Evolutionary conservation across 192 early-diverging fungal genomes (phyloP), one percentile per base, ranked within the genome.

Genomic region (Coemansia sp.): DNA sequence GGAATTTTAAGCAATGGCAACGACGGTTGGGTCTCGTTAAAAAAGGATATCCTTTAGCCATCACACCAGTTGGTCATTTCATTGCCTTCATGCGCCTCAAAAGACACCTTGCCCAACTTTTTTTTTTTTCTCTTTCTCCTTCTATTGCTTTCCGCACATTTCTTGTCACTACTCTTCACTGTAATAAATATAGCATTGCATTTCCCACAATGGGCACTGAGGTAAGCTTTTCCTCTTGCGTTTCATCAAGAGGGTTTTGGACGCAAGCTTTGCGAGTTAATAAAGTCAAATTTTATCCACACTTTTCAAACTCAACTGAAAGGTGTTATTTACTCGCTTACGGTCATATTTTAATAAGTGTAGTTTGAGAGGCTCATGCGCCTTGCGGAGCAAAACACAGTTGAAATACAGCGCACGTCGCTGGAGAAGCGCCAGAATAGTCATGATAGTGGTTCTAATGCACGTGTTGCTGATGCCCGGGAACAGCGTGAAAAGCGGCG

Each of bases 311-410:
- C 39, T 46, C 39, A 46, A 10, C 3, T 46, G 39, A 4, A 17
- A 33, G 29, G 27, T 29, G 1, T 23, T 19, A 1, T 50, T 63
- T 52, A 29, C 25, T 32, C 39, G 39, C 39, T 46, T 46, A 46
- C 9, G 39, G 39, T 17, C 11, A 46, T 6, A 21, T 21, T 61
- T 39, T 1, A 20, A 17, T 20, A n/a, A n/a, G 19, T 65, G 58
- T 78, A 80, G 72, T 81, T 81, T 69, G 78, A 81, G 10, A 59
- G 46, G 69, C 78, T 81, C 22, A 62, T 81, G 78, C 73, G 74
- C 51, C 57, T 81, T 56, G 78, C 78, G 5, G 78, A 81, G 51
- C 74, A 75, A 54, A 81, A 75, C 55, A 81, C 72, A 4, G 51
- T 60, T n/a, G 78, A 71, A 55, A 71, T 81, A 21, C 68, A 81